Evolutionary conservation across 2,329 filamentous ascomycete species (phyloP).

Genomic region (Penicillium aurantiogriseum): DNA sequence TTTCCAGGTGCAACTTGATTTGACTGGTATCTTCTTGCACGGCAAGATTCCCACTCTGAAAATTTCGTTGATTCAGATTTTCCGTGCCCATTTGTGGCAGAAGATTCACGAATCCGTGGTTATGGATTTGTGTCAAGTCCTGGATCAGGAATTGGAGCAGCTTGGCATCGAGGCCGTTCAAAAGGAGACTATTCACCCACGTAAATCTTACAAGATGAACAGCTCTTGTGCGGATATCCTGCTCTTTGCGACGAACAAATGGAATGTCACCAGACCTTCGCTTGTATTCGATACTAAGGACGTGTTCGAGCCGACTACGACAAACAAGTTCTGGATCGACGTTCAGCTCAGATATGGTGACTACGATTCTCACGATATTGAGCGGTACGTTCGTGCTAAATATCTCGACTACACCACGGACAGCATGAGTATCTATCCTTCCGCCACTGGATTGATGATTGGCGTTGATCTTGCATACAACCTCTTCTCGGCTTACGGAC

Average conservation of each 20-base stretch:
- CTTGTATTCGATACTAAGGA: conserved; percentile 96
- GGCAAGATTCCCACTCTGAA: conserved; percentile 98
- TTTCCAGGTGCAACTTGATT: conserved; percentile 97
- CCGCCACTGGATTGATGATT: conserved; percentile 94
- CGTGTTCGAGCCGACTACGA: conserved; percentile 85
- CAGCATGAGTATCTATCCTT: conserved; percentile 98
- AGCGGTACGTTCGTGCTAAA: conserved; percentile 94
- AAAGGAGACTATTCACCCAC: conserved; percentile 97
- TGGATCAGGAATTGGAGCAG: conserved; percentile 94
- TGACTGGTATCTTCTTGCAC: conserved; percentile 98
- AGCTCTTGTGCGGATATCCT: conserved; percentile 97
- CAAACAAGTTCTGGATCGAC: conserved; percentile 99
- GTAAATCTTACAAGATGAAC: conserved; percentile 99
- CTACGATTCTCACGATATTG: conserved; percentile 98
- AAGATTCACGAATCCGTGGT: conserved; percentile 99
- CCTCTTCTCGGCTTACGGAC: conserved; percentile 94
- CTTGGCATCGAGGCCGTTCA: conserved; percentile 96
- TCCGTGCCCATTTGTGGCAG: conserved; percentile 99
- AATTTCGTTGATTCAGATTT: conserved; percentile 97
- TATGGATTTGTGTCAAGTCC: conserved; percentile 98
- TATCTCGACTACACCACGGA: conserved; percentile 99
- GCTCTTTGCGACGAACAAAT: conserved; percentile 95
- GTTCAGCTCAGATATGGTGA: conserved; percentile 95
- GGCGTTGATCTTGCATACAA: conserved; percentile 98
- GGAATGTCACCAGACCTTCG: conserved; percentile 94